Conservation (phyloP, 1,284 basidiomycete species). For the Malassezia globosa region DNA sequence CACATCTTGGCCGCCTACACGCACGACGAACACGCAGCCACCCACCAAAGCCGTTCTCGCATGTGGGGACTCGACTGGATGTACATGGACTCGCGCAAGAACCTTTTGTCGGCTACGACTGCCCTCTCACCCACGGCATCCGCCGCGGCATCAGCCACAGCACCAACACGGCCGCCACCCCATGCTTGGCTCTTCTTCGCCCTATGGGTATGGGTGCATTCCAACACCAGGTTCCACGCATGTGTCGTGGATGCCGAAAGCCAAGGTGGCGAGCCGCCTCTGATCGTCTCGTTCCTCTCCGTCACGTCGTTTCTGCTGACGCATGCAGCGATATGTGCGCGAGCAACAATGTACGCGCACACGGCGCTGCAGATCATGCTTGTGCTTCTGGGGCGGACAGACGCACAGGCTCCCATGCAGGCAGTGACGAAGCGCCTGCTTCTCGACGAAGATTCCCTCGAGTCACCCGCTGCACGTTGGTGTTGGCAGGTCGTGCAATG, state of each 20-base stretch:
- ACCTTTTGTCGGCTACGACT: too few relatives aligned
- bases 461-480: not conserved
- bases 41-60: too few relatives aligned
- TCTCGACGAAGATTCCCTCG: not conserved
- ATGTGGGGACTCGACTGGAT: not conserved
- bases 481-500: conserved; percentile 16
- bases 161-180: conserved; percentile 7
- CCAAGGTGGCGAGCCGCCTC: conserved; percentile 8
- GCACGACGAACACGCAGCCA: not conserved
- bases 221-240: not conserved
- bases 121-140: not conserved
- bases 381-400: conserved; percentile 20
- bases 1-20: conserved; percentile 9
- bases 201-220: conserved; percentile 12
- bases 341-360: conserved; percentile 25
- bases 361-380: conserved; percentile 25
- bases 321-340: conserved; percentile 24
- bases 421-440: conserved; percentile 5
- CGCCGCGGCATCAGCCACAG: not conserved
- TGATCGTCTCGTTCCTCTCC: conserved; percentile 20
- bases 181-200: conserved; percentile 1
- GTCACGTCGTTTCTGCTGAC: conserved; percentile 30
- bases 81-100: too few relatives aligned
- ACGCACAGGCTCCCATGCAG: not conserved
- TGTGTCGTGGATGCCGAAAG: not conserved